Evolutionary conservation across 2,329 filamentous ascomycete species (phyloP).

Genomic region (Canariomyces notabilis): DNA sequence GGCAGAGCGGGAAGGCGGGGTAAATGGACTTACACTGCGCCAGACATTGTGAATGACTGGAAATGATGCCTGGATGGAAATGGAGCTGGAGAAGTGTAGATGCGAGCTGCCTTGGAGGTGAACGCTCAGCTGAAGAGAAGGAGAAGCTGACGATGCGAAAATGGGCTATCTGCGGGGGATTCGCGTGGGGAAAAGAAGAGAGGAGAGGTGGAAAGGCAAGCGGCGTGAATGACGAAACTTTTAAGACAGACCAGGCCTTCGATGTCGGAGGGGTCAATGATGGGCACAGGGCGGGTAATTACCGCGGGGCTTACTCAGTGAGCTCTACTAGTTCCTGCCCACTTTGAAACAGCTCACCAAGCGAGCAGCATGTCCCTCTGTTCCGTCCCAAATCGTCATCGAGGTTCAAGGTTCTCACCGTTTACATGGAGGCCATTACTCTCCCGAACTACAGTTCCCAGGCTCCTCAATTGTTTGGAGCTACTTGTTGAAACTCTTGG

Average conservation of each 20-base stretch:
- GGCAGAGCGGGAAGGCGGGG: slow-evolving; percentile 29
- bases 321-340: not conserved
- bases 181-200: slow-evolving; percentile 20
- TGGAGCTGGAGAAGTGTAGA: slow-evolving; percentile 3
- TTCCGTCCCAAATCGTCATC: no score
- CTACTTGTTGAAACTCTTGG: not conserved
- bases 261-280: slow-evolving; percentile 25
- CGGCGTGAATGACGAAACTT: slow-evolving; percentile 27
- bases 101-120: slow-evolving; percentile 10
- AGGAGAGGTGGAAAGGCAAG: slow-evolving; percentile 18
- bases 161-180: slow-evolving; percentile 16
- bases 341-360: not conserved
- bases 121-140: slow-evolving; percentile 7
- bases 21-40: slow-evolving; percentile 58
- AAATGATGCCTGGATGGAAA: not conserved
- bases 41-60: slow-evolving; percentile 49
- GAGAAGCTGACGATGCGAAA: slow-evolving; percentile 14
- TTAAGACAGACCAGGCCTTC: slow-evolving; percentile 21
- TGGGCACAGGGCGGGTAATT: slow-evolving; percentile 22
- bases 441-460: no score
- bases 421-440: no score
- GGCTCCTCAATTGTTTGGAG: not conserved
- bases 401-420: no score
- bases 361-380: not conserved
- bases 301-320: slow-evolving; percentile 26